Conservation (phyloP, 116 monocot species). For the Trichopus zeylanicus region DNA sequence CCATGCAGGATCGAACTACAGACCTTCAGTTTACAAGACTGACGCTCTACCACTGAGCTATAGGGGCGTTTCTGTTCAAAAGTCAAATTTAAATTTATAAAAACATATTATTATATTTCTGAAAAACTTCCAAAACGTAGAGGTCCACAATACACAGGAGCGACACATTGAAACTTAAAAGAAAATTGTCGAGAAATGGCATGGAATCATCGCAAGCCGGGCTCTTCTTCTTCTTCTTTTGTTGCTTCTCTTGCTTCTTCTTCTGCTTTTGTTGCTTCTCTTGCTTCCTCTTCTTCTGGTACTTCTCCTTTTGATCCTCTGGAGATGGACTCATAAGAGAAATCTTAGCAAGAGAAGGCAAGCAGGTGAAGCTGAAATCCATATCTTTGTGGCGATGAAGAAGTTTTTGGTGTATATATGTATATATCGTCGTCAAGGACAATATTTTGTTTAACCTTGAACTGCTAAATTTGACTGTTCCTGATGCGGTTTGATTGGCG, state of each 20-base stretch:
- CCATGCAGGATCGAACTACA: conserved; percentile 2
- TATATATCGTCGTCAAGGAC: too few relatives aligned
- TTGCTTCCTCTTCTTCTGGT: not conserved
- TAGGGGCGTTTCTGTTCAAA: conserved; percentile 47
- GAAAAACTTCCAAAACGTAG: too few relatives aligned
- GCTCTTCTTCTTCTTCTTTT: conserved; percentile 8
- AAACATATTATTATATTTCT: too few relatives aligned
- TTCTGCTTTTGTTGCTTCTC: not conserved
- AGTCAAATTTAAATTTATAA: too few relatives aligned
- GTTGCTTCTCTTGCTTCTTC: not conserved
- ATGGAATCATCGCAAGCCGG: too few relatives aligned
- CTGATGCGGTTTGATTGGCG: too few relatives aligned
- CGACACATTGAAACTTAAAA: too few relatives aligned
- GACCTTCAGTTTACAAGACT: conserved; percentile 63
- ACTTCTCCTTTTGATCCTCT: not conserved
- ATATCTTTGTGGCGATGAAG: not conserved
- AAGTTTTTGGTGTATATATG: not conserved
- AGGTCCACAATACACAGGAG: too few relatives aligned
- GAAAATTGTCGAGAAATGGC: too few relatives aligned
- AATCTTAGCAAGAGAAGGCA: not conserved
- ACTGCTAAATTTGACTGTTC: too few relatives aligned
- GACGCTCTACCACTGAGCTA: conserved; percentile 99
- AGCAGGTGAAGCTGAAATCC: not conserved
- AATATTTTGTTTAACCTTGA: too few relatives aligned
- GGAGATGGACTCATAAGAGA: too few relatives aligned